Base-by-base conservation (phyloP, 306 rosid species). In the Pachyrhizus erosus region DNA sequence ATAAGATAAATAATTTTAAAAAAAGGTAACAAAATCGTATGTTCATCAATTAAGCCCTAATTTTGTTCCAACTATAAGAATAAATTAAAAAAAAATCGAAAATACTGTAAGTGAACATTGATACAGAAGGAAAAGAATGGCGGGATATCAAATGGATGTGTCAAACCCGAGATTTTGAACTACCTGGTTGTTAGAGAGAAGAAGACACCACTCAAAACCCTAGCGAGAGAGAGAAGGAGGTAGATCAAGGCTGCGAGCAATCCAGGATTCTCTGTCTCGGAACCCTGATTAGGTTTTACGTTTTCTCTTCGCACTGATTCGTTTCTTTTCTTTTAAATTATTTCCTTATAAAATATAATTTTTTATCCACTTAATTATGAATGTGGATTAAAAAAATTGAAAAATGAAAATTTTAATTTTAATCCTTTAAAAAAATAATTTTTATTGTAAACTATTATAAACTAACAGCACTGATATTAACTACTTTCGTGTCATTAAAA, bases 171-270 rank as follows among this genome's bases (percentile, higher is more conserved):
- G 52, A 61, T 12, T 21, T 60, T 3, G 81, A 55, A 73, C 4
- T 73, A 78, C 86, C 86, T 65, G 78, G 5, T 29, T 52, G 52
- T 11, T 65, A 3, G 57, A 65, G 37, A 23, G 83, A 70, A 52
- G 7, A 51, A 76, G 46, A 24, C n/a, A 43, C 14, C 64, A 73
- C 65, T 42, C 13, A 13, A 77, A 85, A 81, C 86, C 88, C 83
- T 81, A 85, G 55, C 21, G 68, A 7, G 42, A 52, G 9, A 18
- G 23, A 23, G 58, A 15, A 14, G 14, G 11, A 21, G 11, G 58
- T 24, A 45, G 21, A 2, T 43, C 40, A 23, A 24, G 20, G 20
- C 27, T 23, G 17, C 34, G 0, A 69, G 57, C 55, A 23, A 42
- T 42, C 34, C 18, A 21, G 13, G 24, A 46, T 70, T 45, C 21